phyloP scores from a whole-genome alignment of 257 asterid species.

The Przewalskia tangutica region DNA sequence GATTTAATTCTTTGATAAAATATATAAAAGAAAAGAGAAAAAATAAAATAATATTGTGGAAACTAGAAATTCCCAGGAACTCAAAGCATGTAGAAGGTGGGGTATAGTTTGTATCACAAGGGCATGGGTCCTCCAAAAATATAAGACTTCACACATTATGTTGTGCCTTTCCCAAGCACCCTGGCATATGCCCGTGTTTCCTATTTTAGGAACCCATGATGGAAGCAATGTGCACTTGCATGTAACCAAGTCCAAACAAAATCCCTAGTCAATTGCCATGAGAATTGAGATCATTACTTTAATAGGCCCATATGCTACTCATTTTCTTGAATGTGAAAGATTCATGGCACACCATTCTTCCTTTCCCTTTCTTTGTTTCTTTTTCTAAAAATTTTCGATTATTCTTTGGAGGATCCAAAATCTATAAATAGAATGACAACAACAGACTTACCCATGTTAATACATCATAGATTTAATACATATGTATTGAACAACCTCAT shows the following conservation, averaged over 20 bases:
- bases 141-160: not conserved
- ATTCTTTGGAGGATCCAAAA: too few species aligned
- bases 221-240: constrained; percentile 2
- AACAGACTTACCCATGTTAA: not conserved
- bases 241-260: not conserved
- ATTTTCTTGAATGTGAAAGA: constrained; percentile 10
- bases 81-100: not conserved
- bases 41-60: not conserved
- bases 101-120: not conserved
- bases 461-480: too few species aligned
- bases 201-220: constrained; percentile 10
- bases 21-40: too few species aligned
- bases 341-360: constrained; percentile 3
- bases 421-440: not conserved
- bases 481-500: too few species aligned
- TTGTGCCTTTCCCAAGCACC: not conserved
- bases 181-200: constrained; percentile 20
- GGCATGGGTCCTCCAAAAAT: not conserved
- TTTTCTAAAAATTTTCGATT: too few species aligned
- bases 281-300: not conserved
- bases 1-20: too few species aligned
- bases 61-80: not conserved
- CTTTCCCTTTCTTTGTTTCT: not conserved
- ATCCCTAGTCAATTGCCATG: not conserved
- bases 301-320: not conserved